Conservation (phyloP, 257 asterid genomes). For the Echium plantagineum region DNA sequence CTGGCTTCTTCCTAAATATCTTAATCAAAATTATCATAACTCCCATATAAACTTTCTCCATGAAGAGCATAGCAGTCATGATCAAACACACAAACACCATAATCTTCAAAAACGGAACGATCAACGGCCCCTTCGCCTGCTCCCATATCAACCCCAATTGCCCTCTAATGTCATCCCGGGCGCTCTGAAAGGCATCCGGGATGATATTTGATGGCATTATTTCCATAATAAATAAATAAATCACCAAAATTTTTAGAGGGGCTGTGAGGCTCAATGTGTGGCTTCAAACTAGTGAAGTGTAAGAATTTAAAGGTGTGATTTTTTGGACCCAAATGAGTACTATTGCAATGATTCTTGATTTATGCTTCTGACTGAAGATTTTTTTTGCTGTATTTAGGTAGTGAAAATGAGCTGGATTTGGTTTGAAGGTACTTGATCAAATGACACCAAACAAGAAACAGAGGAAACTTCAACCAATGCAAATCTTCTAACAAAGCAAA, state of each 20-base stretch:
- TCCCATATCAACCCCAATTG: constrained; percentile 27
- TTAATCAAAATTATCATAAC: constrained; percentile 30
- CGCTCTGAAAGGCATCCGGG: constrained; percentile 1
- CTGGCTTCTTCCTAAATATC: constrained; percentile 13
- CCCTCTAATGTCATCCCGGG: constrained; percentile 14
- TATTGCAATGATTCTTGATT: not conserved
- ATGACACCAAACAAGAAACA: not conserved
- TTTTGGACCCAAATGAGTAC: not conserved
- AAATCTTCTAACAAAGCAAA: not conserved
- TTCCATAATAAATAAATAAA: too few species aligned
- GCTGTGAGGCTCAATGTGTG: not conserved
- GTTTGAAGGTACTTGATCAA: not conserved
- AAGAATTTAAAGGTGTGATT: not conserved
- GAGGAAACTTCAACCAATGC: not conserved
- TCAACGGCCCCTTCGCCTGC: constrained; percentile 11
- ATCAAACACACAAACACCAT: constrained; percentile 31
- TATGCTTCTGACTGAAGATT: not conserved
- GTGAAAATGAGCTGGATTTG: not conserved
- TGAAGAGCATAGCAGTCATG: constrained; percentile 21
- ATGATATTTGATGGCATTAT: not conserved
- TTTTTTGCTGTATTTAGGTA: not conserved
- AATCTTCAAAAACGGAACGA: constrained; percentile 37
- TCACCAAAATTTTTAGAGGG: too few species aligned
- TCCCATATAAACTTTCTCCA: constrained; percentile 26
- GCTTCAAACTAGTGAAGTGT: not conserved